phyloP scores from a whole-genome alignment of 345 rosid species.

The Cardamine resedifolia region DNA sequence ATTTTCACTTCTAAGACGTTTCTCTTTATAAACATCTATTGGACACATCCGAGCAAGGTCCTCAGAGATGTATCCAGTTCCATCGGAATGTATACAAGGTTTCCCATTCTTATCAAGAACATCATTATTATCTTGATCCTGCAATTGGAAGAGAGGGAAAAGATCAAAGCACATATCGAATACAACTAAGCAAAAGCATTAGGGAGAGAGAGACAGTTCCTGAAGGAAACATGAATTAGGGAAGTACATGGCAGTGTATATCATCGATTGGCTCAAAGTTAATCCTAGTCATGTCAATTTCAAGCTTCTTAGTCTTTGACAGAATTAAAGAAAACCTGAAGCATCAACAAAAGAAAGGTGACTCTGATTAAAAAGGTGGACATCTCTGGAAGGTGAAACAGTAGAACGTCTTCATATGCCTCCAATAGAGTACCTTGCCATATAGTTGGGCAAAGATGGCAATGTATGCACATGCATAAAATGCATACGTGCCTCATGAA shows the following conservation, averaged over 20 bases:
- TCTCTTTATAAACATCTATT: conserved; percentile 26
- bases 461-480: conserved; percentile 73
- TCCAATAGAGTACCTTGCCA: conserved; percentile 53
- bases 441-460: conserved; percentile 53
- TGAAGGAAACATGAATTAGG: no score
- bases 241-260: background rate
- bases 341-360: conserved; percentile 26
- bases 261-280: conserved; percentile 38
- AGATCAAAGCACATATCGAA: no score
- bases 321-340: conserved; percentile 67
- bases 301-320: conserved; percentile 62
- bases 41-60: conserved; percentile 75
- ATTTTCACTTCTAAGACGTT: background rate
- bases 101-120: conserved; percentile 40
- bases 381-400: background rate
- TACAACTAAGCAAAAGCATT: no score
- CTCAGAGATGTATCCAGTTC: conserved; percentile 78
- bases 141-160: no score
- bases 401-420: background rate
- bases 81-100: conserved; percentile 61
- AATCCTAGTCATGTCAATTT: conserved; percentile 44
- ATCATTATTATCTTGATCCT: no score
- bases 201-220: no score
- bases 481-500: conserved; percentile 58
- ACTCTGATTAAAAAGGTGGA: background rate